A percentile compares a stretch with the other conserved stretches of the same genome.
phyloP scores from a whole-genome alignment of 306 rosid species.

The Prunus mongolica region DNA sequence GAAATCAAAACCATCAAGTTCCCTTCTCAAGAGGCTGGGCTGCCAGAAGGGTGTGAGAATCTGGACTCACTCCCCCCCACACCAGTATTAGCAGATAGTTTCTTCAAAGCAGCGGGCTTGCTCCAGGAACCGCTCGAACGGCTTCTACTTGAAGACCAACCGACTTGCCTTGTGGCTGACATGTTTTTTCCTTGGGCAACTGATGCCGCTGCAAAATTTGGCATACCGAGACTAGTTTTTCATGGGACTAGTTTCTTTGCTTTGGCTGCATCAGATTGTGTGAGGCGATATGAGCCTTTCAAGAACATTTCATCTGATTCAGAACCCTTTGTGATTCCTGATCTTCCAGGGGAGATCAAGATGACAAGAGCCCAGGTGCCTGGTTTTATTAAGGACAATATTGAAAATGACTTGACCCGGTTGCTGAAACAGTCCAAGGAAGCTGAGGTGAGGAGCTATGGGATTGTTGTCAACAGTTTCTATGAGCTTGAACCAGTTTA shows the following conservation, averaged over 20 bases:
- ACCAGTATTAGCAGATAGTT: not conserved
- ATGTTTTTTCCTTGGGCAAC: constrained; percentile 43
- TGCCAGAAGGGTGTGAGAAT: constrained; percentile 51
- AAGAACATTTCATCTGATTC: constrained; percentile 31
- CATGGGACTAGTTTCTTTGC: constrained; percentile 49
- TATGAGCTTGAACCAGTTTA: constrained; percentile 34
- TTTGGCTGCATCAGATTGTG: constrained; percentile 20
- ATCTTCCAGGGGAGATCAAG: constrained; percentile 42
- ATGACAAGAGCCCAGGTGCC: constrained; percentile 36
- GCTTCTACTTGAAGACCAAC: constrained; percentile 27
- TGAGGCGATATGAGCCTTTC: constrained; percentile 36
- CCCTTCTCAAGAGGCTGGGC: constrained; percentile 28
- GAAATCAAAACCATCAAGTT: constrained; percentile 22
- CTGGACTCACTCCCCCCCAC: constrained; percentile 2
- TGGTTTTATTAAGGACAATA: not conserved
- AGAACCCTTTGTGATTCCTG: constrained; percentile 42
- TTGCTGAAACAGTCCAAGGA: not conserved
- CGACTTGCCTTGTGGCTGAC: constrained; percentile 49
- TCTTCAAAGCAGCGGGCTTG: constrained; percentile 29
- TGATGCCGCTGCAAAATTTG: constrained; percentile 40
- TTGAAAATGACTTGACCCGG: not conserved
- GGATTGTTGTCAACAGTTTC: constrained; percentile 30
- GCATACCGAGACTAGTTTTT: constrained; percentile 54
- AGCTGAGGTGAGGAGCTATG: constrained; percentile 12
- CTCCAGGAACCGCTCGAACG: constrained; percentile 40